Evolutionary conservation across 805 yeast genomes (phyloP), one percentile per base, ranked within the genome.

Genomic region (Schwanniomyces sp.): DNA sequence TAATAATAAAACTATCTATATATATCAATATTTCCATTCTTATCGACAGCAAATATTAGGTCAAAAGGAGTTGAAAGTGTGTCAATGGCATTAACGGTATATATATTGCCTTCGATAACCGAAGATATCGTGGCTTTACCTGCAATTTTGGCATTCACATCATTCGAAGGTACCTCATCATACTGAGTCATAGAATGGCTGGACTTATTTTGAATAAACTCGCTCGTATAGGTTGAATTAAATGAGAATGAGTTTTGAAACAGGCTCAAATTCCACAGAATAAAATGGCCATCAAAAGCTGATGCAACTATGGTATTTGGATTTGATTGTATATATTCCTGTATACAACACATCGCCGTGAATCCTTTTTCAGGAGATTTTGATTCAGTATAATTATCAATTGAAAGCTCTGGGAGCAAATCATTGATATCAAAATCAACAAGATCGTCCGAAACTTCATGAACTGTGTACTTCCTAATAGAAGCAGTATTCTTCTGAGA

Each of bases 41-140:
- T 67, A 54, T 88, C 95, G 2, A 70, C 89, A 2, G 86, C 74
- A 3, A 88, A 66, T 2, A 87, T 61, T 81, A 87, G 76, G 36
- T 78, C 80, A 48, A 75, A 78, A 0, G 89, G 89, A 8, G 63
- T 58, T 12, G 67, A 52, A 12, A 82, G 61, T 14, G 78, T 56
- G 0, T 73, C 75, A 4, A 84, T 64, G 34, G 70, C 84, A 2
- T 73, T 72, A 32, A 86, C 74, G 2, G 68, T 54, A 47, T 84
- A 88, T 34, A 70, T 75, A 49, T 81, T 34, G 40, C 37, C 43
- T 70, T 67, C 46, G 41, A 75, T 66, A 16, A 70, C 44, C 26
- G 67, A 37, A 75, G 27, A 66, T 3, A 11, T 24, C n/a, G 25
- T 37, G 25, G 40, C 14, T 37, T 37, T 37, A 14, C 26, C 27